Evolutionary conservation across 129 eudicot genomes (phyloP), one percentile per base, ranked within the genome.

Genomic region (Dittrichia graveolens): DNA sequence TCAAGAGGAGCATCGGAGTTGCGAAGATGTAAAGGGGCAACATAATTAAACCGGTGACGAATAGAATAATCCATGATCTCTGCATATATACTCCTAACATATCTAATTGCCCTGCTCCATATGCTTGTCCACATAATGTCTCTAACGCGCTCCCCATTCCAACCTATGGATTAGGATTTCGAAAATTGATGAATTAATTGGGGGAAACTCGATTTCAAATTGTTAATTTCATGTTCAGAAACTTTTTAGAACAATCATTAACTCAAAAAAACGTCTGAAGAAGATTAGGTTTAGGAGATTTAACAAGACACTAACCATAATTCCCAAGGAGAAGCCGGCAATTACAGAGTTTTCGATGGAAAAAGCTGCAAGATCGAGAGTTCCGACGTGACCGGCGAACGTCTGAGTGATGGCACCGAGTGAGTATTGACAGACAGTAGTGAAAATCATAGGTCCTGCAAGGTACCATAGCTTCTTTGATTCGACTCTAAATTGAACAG

Each of bases 71-170:
- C 91, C 91, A 86, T 19, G 91, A 86, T 57, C 88, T 16, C 49
- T 87, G 89, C 89, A 87, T 78, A 61, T 84, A 84, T n/a, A 84
- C 14, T 18, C 92, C 89, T 9, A 87, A 55, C 92, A 87, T 87
- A 39, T 84, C 69, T 6, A 74, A n/a, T 6, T 84, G 83, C 4
- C 85, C 81, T 10, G 92, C 92, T 12, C 92, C 92, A 15, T 44
- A 87, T 55, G 92, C 92, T 69, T 87, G 89, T 0, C 92, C 88
- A 41, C 92, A 86, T 24, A 86, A 60, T 0, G 91, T 86, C 75
- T 86, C 88, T 5, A 86, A 72, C 16, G 91, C 91, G 39, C 88
- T 80, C 39, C 82, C 91, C 88, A 84, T 84, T 41, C 88, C 88
- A n/a, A 84, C 18, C 88, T 83, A 47, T 19, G 0, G 15, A 74